phyloP scores from a whole-genome alignment of 768 basidiomycete genomes.

The Mycena alexandri region DNA sequence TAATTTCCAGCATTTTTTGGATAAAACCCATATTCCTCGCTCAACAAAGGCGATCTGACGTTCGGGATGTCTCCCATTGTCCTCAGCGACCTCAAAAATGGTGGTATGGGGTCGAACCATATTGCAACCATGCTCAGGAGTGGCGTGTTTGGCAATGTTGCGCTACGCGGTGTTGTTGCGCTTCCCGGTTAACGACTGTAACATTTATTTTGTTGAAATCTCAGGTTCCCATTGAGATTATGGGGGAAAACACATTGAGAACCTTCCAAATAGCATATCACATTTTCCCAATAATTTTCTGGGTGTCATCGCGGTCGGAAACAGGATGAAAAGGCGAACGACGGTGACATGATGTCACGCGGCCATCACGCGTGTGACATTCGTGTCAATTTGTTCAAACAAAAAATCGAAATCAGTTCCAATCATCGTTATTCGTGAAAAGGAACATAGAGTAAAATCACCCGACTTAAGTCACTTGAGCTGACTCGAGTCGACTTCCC shows the following conservation, averaged over 20 bases:
- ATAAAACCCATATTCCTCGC: too few relatives aligned
- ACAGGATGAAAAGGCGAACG: slow-evolving; percentile 9
- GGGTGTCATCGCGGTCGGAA: neutral
- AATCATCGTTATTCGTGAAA: slow-evolving; percentile 9
- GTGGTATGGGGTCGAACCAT: too few relatives aligned
- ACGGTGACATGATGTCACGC: slow-evolving; percentile 10
- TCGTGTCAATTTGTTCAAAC: neutral
- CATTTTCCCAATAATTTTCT: neutral
- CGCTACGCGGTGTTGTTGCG: too few relatives aligned
- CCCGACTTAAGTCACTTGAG: neutral
- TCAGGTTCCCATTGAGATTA: slow-evolving; percentile 1
- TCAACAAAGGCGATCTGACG: too few relatives aligned
- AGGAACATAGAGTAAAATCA: slow-evolving; percentile 12
- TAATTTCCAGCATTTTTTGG: too few relatives aligned
- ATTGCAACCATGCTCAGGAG: too few relatives aligned
- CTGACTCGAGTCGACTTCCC: slow-evolving; percentile 10
- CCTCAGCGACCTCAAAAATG: too few relatives aligned
- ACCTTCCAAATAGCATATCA: neutral
- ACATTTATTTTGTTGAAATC: neutral
- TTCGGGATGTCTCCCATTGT: too few relatives aligned
- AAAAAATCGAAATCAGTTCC: slow-evolving; percentile 5
- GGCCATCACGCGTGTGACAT: neutral
- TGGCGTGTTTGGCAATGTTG: too few relatives aligned
- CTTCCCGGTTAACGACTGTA: too few relatives aligned
- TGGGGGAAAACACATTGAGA: neutral